Evolutionary conservation across 371 early-diverging fungal species (phyloP).

Genomic region (Mucor mucedo): DNA sequence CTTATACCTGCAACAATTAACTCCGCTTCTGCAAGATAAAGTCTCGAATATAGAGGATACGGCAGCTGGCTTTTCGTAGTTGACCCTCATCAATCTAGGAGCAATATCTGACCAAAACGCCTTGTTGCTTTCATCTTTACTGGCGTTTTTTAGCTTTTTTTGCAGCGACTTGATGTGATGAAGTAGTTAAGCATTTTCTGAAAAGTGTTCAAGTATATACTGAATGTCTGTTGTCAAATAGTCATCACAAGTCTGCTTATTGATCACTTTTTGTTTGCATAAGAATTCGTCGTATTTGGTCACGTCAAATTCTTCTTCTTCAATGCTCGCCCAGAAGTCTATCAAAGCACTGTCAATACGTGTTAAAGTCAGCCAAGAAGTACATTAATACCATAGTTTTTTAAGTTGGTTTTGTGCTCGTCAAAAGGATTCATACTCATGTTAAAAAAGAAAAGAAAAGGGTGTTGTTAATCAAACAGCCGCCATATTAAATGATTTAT

Average conservation of each 20-base stretch:
- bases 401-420: constrained; percentile 4
- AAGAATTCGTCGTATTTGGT: constrained; percentile 20
- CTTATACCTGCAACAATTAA: constrained; percentile 12
- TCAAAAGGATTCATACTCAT: constrained; percentile 3
- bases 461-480: background rate
- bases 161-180: constrained; percentile 12
- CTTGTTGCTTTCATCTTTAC: constrained; percentile 8
- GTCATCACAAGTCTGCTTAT: constrained; percentile 20
- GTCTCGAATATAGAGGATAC: no score
- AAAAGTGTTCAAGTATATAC: constrained; percentile 15
- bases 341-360: constrained; percentile 8
- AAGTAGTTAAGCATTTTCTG: constrained; percentile 12
- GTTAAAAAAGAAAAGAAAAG: background rate
- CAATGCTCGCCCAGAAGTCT: constrained; percentile 15
- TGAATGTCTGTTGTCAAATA: constrained; percentile 19
- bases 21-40: constrained; percentile 8
- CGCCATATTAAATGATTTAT: background rate
- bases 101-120: constrained; percentile 13
- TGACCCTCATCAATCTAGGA: constrained; percentile 9
- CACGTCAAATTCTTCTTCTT: constrained; percentile 14
- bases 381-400: constrained; percentile 4
- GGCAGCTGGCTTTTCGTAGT: constrained; percentile 7
- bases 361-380: background rate
- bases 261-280: constrained; percentile 18
- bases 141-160: constrained; percentile 6